Evolutionary conservation across 176 grass and related monocot genomes (phyloP).

Genomic region (Themeda triandra): DNA sequence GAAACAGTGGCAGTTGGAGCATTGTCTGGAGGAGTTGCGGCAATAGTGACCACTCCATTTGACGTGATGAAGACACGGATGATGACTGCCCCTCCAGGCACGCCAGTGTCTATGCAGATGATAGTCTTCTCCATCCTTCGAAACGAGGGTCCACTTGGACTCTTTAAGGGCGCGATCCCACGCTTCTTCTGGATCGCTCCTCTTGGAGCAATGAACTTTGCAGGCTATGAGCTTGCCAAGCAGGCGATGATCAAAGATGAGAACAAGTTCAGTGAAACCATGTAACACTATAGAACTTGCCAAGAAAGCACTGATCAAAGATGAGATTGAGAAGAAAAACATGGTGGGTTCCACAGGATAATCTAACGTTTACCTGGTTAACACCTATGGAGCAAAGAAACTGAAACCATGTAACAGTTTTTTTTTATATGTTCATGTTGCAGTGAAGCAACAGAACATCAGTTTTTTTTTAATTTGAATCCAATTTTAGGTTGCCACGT

Average conservation of each 20-base stretch:
- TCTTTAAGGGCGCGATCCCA: conserved; percentile 85
- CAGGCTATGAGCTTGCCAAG: conserved; percentile 91
- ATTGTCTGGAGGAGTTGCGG: conserved; percentile 84
- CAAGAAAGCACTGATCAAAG: conserved; percentile 78
- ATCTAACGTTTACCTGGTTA: neutral
- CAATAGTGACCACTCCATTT: conserved; percentile 86
- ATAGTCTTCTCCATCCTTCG: conserved; percentile 85
- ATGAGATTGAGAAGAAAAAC: conserved; percentile 43
- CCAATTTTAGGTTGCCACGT: too few relatives aligned
- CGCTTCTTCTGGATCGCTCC: conserved; percentile 98
- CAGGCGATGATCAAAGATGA: conserved; percentile 73
- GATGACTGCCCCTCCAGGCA: conserved; percentile 87
- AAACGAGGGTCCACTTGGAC: conserved; percentile 74
- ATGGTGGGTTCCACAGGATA: conserved; percentile 14
- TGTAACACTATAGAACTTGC: too few relatives aligned
- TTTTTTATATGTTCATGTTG: too few relatives aligned
- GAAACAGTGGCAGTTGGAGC: conserved; percentile 79
- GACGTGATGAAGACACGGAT: conserved; percentile 97
- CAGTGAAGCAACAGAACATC: too few relatives aligned
- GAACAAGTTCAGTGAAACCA: neutral
- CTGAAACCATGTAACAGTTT: too few relatives aligned
- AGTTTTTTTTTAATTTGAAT: too few relatives aligned
- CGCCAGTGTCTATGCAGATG: conserved; percentile 83
- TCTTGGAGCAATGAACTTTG: conserved; percentile 96
- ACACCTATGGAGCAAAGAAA: neutral